Base-by-base conservation (phyloP, 371 early-diverging fungal species). In the Smittium mucronatum region DNA sequence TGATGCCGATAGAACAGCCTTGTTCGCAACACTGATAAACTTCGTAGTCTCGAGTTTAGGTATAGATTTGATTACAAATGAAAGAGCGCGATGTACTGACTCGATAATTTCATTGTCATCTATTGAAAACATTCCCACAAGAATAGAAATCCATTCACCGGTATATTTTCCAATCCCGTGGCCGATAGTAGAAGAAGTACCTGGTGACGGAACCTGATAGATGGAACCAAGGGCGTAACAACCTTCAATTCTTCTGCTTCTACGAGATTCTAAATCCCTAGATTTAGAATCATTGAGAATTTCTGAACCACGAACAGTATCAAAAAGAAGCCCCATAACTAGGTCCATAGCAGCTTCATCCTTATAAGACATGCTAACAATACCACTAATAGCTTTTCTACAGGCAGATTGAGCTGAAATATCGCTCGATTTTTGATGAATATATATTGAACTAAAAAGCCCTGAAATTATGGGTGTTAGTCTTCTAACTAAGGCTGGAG, bases 31-130 rank as follows among this genome's bases (percentile, higher is more conserved):
- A 1, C 74, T 75, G 0, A 95, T 94, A 69, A 88, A 83, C 34
- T 84, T 83, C 69, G 94, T 94, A 73, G 89, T 80, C 34, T 94
- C 93, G 47, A 92, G 91, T 81, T 90, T 93, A 71, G 85, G 84
- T 31, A 95, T 76, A 1, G 90, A 83, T 77, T 90, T 91, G 59
- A 88, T 83, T 2, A 96, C 78, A 0, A 92, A 87, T 57, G 86
- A 86, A 57, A 95, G 75, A 1, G 94, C 94, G 16, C 80, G 76
- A 90, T 91, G 91, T 30, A 89, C 87, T 31, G 87, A 75, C 67
- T 84, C 74, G 30, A 93, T 86, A 2, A 91, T 84, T 1, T 80
- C 76, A 28, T 71, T 67, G 1, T 81, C 73, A 8, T 81, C 79
- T 31, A 79, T 86, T 21, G 84, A 83, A 34, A 95, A 71, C 61